Base-by-base conservation (phyloP, 2,329 filamentous ascomycete genomes). In the Xylaria multiplex region DNA sequence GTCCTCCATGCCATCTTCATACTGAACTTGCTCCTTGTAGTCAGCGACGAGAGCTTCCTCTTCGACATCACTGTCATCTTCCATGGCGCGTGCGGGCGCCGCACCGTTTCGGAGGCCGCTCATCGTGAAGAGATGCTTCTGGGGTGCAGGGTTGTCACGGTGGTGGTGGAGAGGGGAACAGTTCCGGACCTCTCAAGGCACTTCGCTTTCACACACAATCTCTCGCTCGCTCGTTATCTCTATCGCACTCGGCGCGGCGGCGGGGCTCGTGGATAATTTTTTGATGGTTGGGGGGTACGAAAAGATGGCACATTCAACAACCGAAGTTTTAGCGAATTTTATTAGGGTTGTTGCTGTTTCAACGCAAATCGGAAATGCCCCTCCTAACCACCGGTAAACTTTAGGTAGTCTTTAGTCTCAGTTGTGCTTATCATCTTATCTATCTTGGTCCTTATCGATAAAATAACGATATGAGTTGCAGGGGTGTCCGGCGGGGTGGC, bases 31-130 rank as follows among this genome's bases (percentile, higher is more conserved):
- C 84, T 97, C 93, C 79, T 90, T 91, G 87, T 97, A 97, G 83
- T 98, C 93, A 82, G 93, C 93, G 76, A 93, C 96, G 73, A 99
- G 88, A 75, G 91, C 91, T 83, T 98, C 96, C 86, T 98, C 95
- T 83, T 97, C 94, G 72, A 93, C 91, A 80, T 98, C 96, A 78
- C 93, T 97, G 79, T 96, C 93, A 81, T 95, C 91, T 75, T 89
- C 89, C 66, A 88, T 81, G 72, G 85, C 81, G 79, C 88, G 86
- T 77, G 84, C 79, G 72, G 87, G 85, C 77, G 86, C 83, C 76
- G 82, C 82, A 77, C 86, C 86, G 79, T 88, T 90, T 77, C 88
- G 84, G 77, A 86, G 88, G 73, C 81, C 83, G 80, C 85, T 88
- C 88, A 90, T 90, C 59, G 73, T 82, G 77, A 64, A 63, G 58